These are phyloP conservation scores for Nematocida parisii DNA, from an alignment of 371 early-diverging fungal species.

Conservation along the genomic window DNA sequence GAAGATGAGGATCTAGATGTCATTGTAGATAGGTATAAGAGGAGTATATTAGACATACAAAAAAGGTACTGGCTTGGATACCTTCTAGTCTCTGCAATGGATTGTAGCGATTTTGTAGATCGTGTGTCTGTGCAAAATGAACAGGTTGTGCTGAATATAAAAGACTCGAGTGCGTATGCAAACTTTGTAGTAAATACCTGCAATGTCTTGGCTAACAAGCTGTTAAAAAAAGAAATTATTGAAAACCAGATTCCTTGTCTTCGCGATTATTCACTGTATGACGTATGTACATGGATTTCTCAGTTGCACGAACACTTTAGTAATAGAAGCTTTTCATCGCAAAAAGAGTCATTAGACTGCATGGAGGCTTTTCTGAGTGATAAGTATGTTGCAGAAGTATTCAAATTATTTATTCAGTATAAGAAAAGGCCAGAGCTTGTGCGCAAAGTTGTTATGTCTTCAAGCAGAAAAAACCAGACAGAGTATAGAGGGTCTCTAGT, in stretches of 20 bases:
- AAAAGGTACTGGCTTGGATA: slow-evolving; percentile 11
- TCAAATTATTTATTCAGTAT: slow-evolving; percentile 2
- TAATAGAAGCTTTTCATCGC: background rate
- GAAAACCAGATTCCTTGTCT: background rate
- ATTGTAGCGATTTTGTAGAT: background rate
- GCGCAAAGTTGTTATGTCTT: background rate
- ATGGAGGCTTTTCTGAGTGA: background rate
- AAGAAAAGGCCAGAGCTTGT: background rate
- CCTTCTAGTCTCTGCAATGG: slow-evolving; percentile 10
- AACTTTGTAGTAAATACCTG: background rate
- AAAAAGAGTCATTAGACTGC: background rate
- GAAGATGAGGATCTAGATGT: background rate
- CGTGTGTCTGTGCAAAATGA: background rate
- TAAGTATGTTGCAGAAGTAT: background rate
- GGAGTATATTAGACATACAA: background rate
- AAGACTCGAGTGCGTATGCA: background rate
- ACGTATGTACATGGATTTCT: background rate
- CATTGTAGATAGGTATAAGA: background rate
- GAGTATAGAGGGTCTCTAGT: background rate
- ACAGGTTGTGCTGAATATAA: background rate
- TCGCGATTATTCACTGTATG: background rate
- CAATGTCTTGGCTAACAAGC: background rate
- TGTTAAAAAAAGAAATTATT: background rate
- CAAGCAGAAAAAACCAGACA: background rate
- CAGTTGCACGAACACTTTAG: background rate